These are phyloP conservation scores for Leishmania arabica DNA, from an alignment of 208 protist species.

Conservation along the genomic window DNA sequence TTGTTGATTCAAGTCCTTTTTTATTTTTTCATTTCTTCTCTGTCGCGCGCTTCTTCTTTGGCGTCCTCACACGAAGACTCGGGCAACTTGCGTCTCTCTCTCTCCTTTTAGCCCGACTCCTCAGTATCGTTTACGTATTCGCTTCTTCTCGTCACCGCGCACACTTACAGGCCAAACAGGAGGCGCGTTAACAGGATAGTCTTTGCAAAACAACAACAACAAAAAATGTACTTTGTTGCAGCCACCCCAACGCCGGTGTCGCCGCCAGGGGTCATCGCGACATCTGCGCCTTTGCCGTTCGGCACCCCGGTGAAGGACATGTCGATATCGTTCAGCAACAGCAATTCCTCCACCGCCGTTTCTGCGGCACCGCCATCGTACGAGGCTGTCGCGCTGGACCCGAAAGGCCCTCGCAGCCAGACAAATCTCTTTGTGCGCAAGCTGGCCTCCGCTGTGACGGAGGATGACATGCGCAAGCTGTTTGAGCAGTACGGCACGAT, in stretches of 20 bases:
- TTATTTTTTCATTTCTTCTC: not conserved
- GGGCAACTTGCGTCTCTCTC: not conserved
- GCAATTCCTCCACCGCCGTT: not conserved
- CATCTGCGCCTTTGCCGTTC: not conserved
- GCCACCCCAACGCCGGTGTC: slow-evolving; percentile 11
- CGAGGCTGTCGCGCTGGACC: slow-evolving; percentile 50
- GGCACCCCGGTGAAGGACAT: slow-evolving; percentile 20
- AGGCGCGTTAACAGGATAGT: no score
- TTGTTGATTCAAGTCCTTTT: slow-evolving; percentile 5
- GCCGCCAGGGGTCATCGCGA: not conserved
- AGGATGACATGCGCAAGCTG: slow-evolving; percentile 53
- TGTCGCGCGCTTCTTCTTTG: not conserved
- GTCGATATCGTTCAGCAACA: not conserved
- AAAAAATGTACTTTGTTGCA: slow-evolving; percentile 22
- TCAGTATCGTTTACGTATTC: not conserved
- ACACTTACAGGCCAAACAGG: not conserved
- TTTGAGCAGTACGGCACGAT: slow-evolving; percentile 72
- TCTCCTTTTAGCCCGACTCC: not conserved
- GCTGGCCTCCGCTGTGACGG: slow-evolving; percentile 57
- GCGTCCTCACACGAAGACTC: not conserved
- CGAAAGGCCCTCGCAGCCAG: slow-evolving; percentile 60
- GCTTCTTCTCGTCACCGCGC: not conserved
- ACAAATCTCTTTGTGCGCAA: slow-evolving; percentile 87
- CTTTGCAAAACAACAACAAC: not conserved
- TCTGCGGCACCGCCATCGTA: slow-evolving; percentile 42